Conservation (phyloP, 2,329 filamentous ascomycete species). For the Scytalidium lignicola region DNA sequence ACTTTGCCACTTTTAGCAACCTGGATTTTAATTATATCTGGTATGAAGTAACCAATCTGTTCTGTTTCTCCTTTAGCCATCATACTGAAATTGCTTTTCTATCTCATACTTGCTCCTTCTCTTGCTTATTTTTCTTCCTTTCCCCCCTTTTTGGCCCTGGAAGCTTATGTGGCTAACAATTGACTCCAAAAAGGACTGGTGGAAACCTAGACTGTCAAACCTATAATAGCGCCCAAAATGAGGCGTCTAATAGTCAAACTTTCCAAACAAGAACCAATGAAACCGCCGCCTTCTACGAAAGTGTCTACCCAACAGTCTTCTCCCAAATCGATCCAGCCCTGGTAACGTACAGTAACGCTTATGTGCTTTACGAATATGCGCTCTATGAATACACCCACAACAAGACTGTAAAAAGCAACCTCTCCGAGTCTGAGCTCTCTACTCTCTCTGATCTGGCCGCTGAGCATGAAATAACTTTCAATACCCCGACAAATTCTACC, state of each 20-base stretch:
- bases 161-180: too few relatives aligned
- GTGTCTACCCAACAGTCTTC: conserved; percentile 16
- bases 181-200: conserved; percentile 13
- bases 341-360: conserved; percentile 30
- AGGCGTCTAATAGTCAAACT: conserved; percentile 4
- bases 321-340: conserved; percentile 6
- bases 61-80: background rate
- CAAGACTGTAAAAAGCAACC: conserved; percentile 30
- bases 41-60: conserved; percentile 30
- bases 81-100: background rate
- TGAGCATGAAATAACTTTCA: conserved; percentile 55
- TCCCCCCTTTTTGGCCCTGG: too few relatives aligned
- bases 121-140: too few relatives aligned
- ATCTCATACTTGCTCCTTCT: background rate
- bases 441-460: conserved; percentile 61
- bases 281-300: conserved; percentile 17
- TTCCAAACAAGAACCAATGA: conserved; percentile 5
- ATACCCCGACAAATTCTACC: conserved; percentile 48
- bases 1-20: conserved; percentile 49
- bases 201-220: conserved; percentile 18
- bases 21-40: conserved; percentile 40
- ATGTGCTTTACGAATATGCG: conserved; percentile 41
- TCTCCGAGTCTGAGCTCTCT: conserved; percentile 40
- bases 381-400: conserved; percentile 46
- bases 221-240: conserved; percentile 11